phyloP scores from a whole-genome alignment of 2,329 filamentous ascomycete species.

The Beauveria sp. region DNA sequence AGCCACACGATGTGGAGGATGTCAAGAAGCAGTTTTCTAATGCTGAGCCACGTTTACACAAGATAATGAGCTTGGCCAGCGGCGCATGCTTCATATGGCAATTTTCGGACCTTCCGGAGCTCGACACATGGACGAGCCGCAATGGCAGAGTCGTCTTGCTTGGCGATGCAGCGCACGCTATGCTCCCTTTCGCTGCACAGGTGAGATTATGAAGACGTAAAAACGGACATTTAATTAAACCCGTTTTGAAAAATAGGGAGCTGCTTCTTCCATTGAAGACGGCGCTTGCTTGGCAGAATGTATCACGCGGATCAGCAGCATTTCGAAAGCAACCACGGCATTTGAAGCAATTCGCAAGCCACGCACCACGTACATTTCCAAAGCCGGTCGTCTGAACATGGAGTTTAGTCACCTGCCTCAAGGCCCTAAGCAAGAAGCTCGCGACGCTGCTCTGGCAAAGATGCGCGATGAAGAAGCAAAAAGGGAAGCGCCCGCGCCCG shows the following conservation, averaged over 20 bases:
- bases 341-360: neutral
- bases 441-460: neutral
- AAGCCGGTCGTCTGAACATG: neutral
- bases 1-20: neutral
- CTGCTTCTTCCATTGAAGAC: neutral
- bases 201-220: neutral
- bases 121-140: neutral
- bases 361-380: neutral
- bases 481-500: neutral
- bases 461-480: neutral
- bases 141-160: neutral
- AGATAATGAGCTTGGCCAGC: neutral
- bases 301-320: neutral
- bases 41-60: neutral
- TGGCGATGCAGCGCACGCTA: neutral
- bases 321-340: neutral
- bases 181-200: neutral
- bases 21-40: neutral
- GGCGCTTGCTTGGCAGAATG: neutral
- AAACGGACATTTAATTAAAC: fast-evolving
- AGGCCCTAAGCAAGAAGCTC: neutral
- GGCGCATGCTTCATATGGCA: neutral
- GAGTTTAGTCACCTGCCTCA: neutral
- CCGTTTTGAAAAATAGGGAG: neutral
- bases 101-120: neutral